Base-by-base conservation (phyloP, 2,329 filamentous ascomycete genomes). In the Colletotrichum destructivum region DNA sequence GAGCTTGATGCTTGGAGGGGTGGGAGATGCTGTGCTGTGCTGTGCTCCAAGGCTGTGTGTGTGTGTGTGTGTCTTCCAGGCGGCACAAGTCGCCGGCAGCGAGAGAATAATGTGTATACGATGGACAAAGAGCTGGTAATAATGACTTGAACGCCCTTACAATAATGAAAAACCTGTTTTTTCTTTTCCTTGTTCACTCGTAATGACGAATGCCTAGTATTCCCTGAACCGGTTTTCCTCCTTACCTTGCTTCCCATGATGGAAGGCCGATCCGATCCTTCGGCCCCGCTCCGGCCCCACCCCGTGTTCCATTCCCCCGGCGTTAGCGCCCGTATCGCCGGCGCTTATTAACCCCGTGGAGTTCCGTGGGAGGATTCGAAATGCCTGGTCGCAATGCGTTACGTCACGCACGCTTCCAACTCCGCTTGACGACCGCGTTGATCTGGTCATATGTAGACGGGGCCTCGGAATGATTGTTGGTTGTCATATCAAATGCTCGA, bases 321-420 rank as follows among this genome's bases (percentile, higher is more conserved):
- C n/a, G 31, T 62, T 62, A 62, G 42, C 15, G 26, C 56, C 31
- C n/a, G 47, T 55, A 67, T 52, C 56, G 15, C 56, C 64, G 64
- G 47, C 23, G 49, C 46, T 46, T 44, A 55, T 21, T 12, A 9
- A 63, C 16, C 11, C 31, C 16, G 21, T 11, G 21, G 23, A n/a
- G n/a, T 31, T 49, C 63, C 54, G 54, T 51, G 44, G 63, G 63
- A 52, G 44, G 62, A 18, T 23, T n/a, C 49, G 13, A 7, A 42
- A 15, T 23, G 15, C 26, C 40, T n/a, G 26, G 6, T 47, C 21
- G 23, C 26, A n/a, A 38, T 31, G 21, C 18, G n/a, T 40, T 12
- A 21, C 21, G 16, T 21, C 18, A 2, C 18, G 13, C 18, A 15
- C 2, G 7, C 11, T 0, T 7, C 18, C 11, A 18, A 55, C 15